Evolutionary conservation across 768 basidiomycete species (phyloP), one percentile per base, ranked within the genome.

Genomic region (Collybia sordida): DNA sequence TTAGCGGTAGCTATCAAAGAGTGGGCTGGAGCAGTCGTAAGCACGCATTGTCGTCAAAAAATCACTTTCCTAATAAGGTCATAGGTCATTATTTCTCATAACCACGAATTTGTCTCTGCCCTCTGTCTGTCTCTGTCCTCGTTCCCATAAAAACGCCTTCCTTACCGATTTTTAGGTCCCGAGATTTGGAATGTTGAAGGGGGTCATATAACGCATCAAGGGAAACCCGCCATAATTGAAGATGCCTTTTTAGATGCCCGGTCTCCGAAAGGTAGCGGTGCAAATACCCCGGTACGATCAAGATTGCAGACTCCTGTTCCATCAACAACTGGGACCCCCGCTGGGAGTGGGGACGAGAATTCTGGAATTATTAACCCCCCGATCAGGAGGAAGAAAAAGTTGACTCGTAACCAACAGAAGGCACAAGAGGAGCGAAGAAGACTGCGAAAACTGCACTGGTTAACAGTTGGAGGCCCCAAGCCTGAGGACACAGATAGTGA

Each of bases 101-200:
- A 96, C 70, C 75, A 85, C 57, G 91, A 93, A 73, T 94, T 93
- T 57, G 88, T 93, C 12, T 74, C 80, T 28, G 85, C 90, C 11
- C 73, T 93, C 44, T 91, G 90, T 91, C 64, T 64, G 87, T 77
- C 15, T 12, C 19, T 57, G 46, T 46, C 21, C 21, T 48, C 39
- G 49, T 53, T 44, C 44, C 51, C 48, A 48, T 18, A 35, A 42
- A 35, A 38, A 55, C 9, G 12, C 5, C 36, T 23, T 49, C 28
- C 44, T 47, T 48, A 51, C 58, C 59, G 41, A 37, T 49, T 44
- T 39, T 43, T 49, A 90, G 90, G 89, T 62, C 85, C 90, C 40
- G 94, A 98, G 71, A 94, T 95, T 56, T 98, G 96, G 95, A 80
- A 95, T 62, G 83, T 98, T 59, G 92, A 95, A 43, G 83, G 68